Evolutionary conservation across 768 basidiomycete species (phyloP), one percentile per base, ranked within the genome.

Genomic region (Suillus decipiens): DNA sequence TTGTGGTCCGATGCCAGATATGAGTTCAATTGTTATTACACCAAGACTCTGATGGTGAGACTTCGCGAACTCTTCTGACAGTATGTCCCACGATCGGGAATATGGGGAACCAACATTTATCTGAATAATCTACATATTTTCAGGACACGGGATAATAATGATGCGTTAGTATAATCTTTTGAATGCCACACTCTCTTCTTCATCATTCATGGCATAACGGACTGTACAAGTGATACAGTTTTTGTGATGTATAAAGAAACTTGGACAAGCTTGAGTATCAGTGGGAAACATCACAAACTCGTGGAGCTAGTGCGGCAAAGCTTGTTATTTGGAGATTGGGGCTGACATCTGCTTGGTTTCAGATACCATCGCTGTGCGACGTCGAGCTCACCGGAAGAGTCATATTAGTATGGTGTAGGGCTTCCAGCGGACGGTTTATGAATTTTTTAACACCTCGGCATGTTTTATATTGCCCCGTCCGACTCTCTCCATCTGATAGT

Each of bases 311-410:
- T 41, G 56, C 28, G 28, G 28, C 17, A 28, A 6, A 24, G 5
- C 17, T 31, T 5, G 12, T 19, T 31, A 12, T 41, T 3, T 19
- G 17, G 17, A 39, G 24, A 41, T 12, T n/a, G 34, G 33, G 34
- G 15, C 34, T 55, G 19, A 28, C 10, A 28, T 24, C 28, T 31
- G 56, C 24, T 57, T 31, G 39, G 9, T 41, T 31, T 41, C 39
- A 57, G 39, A 57, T 57, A 39, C 56, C 56, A 57, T 19, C 37
- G 37, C 10, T 1, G 39, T 28, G 11, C 31, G 39, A 7, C 5
- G 17, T 28, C 5, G 10, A 41, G 39, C 56, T 57, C 39, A 57
- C 56, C 56, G 28, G 24, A 57, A 57, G 37, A 41, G 28, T 57
- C 24, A 31, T 41, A 6, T 15, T 17, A 9, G 4, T 15, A 45